Evolutionary conservation across 768 basidiomycete genomes (phyloP).

Genomic region (Chalciporus piperatus): DNA sequence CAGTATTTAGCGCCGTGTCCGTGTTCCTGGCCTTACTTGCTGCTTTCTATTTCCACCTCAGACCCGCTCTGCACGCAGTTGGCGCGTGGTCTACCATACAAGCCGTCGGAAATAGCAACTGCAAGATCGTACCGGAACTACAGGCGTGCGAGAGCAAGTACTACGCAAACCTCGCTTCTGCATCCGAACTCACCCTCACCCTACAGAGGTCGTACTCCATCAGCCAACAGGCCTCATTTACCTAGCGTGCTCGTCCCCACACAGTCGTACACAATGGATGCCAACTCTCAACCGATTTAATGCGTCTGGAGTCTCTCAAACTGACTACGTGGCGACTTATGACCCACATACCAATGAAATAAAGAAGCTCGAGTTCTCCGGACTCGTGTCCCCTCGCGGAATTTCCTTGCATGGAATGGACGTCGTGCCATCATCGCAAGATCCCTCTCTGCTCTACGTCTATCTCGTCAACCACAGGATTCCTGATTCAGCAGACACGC

Average conservation of each 20-base stretch:
- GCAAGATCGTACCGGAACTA: constrained; percentile 49
- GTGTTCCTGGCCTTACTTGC: constrained; percentile 40
- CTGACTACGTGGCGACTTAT: constrained; percentile 62
- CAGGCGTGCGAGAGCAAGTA: constrained; percentile 66
- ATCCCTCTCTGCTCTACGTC: constrained; percentile 52
- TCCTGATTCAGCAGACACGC: constrained; percentile 40
- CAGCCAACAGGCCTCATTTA: constrained; percentile 55
- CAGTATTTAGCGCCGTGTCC: constrained; percentile 8
- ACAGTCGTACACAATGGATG: constrained; percentile 49
- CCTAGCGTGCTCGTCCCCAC: constrained; percentile 58
- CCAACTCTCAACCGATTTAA: constrained; percentile 41
- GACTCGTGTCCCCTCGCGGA: constrained; percentile 37
- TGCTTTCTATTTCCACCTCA: constrained; percentile 47
- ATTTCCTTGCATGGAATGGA: constrained; percentile 69
- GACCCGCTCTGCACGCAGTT: constrained; percentile 38
- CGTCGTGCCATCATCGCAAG: constrained; percentile 49
- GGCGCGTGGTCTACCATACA: constrained; percentile 48
- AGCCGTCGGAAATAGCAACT: constrained; percentile 46
- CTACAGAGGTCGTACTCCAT: constrained; percentile 56
- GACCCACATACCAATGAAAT: constrained; percentile 45
- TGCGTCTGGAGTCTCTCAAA: constrained; percentile 35
- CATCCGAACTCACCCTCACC: constrained; percentile 10
- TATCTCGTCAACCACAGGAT: constrained; percentile 73
- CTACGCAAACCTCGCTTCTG: neutral
- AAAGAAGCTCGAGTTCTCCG: constrained; percentile 43